These are phyloP conservation scores for Pulveroboletus sp. DNA, from an alignment of 768 basidiomycete genomes.

Conservation along the genomic window DNA sequence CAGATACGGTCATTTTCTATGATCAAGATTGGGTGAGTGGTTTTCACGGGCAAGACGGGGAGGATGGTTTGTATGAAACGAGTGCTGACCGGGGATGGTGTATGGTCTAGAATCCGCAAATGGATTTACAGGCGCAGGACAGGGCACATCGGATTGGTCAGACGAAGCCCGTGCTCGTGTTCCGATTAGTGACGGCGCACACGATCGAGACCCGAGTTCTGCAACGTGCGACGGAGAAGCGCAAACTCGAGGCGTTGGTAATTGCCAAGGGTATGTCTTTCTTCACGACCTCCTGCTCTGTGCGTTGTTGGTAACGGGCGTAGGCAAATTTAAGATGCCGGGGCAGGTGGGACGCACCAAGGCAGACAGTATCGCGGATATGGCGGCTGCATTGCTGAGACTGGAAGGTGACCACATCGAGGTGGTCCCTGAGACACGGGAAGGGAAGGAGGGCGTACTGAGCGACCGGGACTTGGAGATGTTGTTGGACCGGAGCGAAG, in stretches of 20 bases:
- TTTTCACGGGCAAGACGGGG: neutral
- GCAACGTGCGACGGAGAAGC: conserved; percentile 79
- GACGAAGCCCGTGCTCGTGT: conserved; percentile 84
- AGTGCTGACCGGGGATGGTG: conserved; percentile 3
- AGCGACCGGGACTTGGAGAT: conserved; percentile 76
- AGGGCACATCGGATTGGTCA: conserved; percentile 96
- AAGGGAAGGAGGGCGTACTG: conserved; percentile 67
- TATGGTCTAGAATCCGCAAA: conserved; percentile 74
- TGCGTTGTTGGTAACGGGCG: neutral
- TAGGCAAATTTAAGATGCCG: conserved; percentile 82
- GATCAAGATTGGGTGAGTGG: conserved; percentile 22
- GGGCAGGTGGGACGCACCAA: conserved; percentile 50
- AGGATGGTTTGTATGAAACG: neutral
- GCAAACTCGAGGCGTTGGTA: conserved; percentile 89
- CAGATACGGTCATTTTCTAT: conserved; percentile 28
- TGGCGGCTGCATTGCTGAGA: conserved; percentile 70
- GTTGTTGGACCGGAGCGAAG: conserved; percentile 73
- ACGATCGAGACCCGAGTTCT: conserved; percentile 93
- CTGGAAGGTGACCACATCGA: conserved; percentile 89
- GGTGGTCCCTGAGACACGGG: conserved; percentile 65
- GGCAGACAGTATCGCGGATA: conserved; percentile 67
- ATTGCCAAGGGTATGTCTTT: conserved; percentile 72
- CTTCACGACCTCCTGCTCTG: neutral
- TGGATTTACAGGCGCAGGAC: conserved; percentile 95
- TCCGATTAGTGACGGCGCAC: conserved; percentile 79